A percentile compares a stretch with the other conserved stretches of the same genome.
Conservation (phyloP, 169 alveolate species). For the Plasmodium berghei region DNA sequence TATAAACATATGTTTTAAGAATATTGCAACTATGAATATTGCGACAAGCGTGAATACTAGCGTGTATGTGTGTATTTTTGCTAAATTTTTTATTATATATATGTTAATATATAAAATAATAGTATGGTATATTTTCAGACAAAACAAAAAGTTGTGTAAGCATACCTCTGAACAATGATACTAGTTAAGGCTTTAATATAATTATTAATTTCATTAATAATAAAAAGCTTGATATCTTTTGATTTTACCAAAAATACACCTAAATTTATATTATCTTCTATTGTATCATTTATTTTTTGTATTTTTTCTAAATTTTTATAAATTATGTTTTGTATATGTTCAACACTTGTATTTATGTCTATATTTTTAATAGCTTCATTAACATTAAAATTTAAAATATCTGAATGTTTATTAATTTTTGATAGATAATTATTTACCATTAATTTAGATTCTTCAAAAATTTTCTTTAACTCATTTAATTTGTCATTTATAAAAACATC, state of each 20-base stretch:
- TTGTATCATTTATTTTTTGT: conserved; percentile 68
- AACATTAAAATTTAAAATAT: conserved; percentile 58
- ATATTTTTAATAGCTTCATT: conserved; percentile 73
- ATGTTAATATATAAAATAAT: background rate
- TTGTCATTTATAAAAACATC: conserved; percentile 59
- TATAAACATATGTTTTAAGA: background rate
- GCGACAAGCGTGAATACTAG: background rate
- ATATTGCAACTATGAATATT: too few species aligned
- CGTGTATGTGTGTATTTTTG: background rate
- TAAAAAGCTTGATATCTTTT: conserved; percentile 63
- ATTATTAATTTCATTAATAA: conserved; percentile 61
- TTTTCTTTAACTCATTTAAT: conserved; percentile 29
- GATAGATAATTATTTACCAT: conserved; percentile 49
- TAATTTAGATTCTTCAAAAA: conserved; percentile 63
- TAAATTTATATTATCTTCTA: conserved; percentile 62
- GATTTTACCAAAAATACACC: conserved; percentile 59
- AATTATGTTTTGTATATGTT: conserved; percentile 70
- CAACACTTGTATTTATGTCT: conserved; percentile 72
- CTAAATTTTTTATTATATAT: background rate
- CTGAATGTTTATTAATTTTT: conserved; percentile 66
- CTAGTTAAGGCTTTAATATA: conserved; percentile 55
- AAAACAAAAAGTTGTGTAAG: background rate
- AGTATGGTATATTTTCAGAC: background rate
- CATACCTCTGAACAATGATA: conserved; percentile 69
- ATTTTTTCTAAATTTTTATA: conserved; percentile 60